Conservation (phyloP, 768 basidiomycete species). For the Boletus coccyginus region DNA sequence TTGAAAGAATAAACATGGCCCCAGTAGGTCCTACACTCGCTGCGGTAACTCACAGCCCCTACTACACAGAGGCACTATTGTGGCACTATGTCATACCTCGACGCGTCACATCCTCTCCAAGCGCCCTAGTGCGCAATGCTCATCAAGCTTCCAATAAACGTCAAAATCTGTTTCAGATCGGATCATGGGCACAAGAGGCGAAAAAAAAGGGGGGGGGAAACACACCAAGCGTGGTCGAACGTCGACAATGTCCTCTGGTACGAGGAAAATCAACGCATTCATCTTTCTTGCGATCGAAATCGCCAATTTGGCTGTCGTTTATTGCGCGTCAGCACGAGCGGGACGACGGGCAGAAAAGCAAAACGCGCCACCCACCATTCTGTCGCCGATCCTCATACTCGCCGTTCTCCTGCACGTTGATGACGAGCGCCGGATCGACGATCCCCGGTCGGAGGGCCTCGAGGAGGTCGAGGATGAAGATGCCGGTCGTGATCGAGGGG, state of each 20-base stretch:
- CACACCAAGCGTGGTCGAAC: constrained; percentile 85
- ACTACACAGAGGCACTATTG: neutral
- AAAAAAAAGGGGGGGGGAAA: constrained; percentile 6
- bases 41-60: too few relatives aligned
- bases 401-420: constrained; percentile 55
- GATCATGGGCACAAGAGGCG: neutral
- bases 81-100: neutral
- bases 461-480: constrained; percentile 92
- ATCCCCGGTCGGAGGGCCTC: constrained; percentile 92
- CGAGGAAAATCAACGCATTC: constrained; percentile 93
- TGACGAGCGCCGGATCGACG: constrained; percentile 84
- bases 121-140: constrained; percentile 44
- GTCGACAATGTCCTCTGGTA: constrained; percentile 96
- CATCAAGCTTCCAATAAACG: constrained; percentile 95
- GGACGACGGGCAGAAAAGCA: neutral
- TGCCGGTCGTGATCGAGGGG: constrained; percentile 77
- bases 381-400: constrained; percentile 86
- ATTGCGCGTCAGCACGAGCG: neutral
- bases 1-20: neutral
- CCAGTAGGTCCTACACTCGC: too few relatives aligned
- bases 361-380: constrained; percentile 62
- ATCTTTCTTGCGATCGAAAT: constrained; percentile 99
- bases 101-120: neutral
- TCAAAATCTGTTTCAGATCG: constrained; percentile 64
- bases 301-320: constrained; percentile 83